Percentiles rank a stretch among this genome's conserved stretches.
phyloP scores from a whole-genome alignment of 1,284 basidiomycete genomes.

The Ceratobasidium sp. region DNA sequence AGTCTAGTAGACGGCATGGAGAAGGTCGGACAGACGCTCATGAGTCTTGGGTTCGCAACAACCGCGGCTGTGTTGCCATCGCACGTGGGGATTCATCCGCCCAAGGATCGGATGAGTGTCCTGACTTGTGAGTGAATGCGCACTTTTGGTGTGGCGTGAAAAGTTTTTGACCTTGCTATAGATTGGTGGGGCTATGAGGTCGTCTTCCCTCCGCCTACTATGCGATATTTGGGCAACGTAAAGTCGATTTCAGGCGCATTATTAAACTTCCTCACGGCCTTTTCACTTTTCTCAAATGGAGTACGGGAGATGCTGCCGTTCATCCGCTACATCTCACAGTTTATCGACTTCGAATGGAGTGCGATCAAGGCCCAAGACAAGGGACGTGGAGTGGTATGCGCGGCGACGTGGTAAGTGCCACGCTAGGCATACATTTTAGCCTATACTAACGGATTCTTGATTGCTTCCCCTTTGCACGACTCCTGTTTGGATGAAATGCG shows the following conservation, averaged over 20 bases:
- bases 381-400: constrained; percentile 83
- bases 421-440: constrained; percentile 2
- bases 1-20: constrained; percentile 75
- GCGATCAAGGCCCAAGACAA: constrained; percentile 72
- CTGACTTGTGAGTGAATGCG: constrained; percentile 72
- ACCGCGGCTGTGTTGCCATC: constrained; percentile 75
- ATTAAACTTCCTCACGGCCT: constrained; percentile 78
- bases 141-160: neutral
- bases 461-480: constrained; percentile 9
- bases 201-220: constrained; percentile 74
- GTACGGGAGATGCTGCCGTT: constrained; percentile 83
- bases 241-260: constrained; percentile 73
- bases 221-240: constrained; percentile 69
- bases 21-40: constrained; percentile 78
- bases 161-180: constrained; percentile 53
- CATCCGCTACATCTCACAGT: constrained; percentile 81
- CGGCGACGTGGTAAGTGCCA: constrained; percentile 79
- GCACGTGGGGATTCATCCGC: constrained; percentile 77
- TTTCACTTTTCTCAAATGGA: constrained; percentile 75
- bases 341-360: constrained; percentile 77
- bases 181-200: constrained; percentile 89
- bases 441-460: constrained; percentile 16
- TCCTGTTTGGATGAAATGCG: constrained; percentile 23
- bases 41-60: constrained; percentile 81
- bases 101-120: constrained; percentile 79